Conservation (phyloP, 1,284 basidiomycete genomes). For the Sphagnurus paluster region DNA sequence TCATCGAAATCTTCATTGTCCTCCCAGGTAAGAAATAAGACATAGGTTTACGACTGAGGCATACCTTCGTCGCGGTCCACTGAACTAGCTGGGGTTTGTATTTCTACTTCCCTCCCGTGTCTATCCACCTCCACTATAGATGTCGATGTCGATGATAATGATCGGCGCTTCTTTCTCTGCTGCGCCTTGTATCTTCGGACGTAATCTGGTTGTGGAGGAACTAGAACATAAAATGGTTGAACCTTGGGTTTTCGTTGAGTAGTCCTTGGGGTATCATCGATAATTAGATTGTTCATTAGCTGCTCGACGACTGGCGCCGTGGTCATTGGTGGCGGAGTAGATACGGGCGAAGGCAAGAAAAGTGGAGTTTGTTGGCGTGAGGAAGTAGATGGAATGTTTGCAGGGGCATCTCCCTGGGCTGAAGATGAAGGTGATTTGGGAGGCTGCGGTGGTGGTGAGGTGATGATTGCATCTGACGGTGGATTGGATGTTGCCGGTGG, state of each 20-base stretch:
- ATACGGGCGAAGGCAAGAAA: constrained; percentile 33
- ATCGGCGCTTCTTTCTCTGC: constrained; percentile 3
- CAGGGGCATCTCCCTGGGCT: background rate
- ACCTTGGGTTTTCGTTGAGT: background rate
- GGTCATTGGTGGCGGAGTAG: constrained; percentile 13
- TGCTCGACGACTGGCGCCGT: background rate
- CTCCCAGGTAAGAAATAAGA: constrained; percentile 13
- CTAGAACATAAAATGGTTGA: constrained; percentile 27
- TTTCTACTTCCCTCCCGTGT: constrained; percentile 4
- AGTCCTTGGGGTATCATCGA: constrained; percentile 13
- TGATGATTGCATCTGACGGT: no score
- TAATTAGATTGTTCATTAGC: background rate
- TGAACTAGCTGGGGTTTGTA: constrained; percentile 4
- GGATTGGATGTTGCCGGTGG: no score
- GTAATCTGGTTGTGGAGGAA: constrained; percentile 34
- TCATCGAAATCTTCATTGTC: constrained; percentile 16
- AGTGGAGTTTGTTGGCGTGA: constrained; percentile 24
- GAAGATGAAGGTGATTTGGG: background rate
- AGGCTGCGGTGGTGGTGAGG: no score
- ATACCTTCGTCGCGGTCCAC: constrained; percentile 24
- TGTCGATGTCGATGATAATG: background rate
- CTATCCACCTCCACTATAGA: constrained; percentile 1
- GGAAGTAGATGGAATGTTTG: background rate
- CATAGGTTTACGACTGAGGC: constrained; percentile 11
- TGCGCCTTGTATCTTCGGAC: constrained; percentile 22